These are phyloP conservation scores for Rosellinia necatrix DNA, from an alignment of 2,329 filamentous ascomycete genomes.

Conservation along the genomic window DNA sequence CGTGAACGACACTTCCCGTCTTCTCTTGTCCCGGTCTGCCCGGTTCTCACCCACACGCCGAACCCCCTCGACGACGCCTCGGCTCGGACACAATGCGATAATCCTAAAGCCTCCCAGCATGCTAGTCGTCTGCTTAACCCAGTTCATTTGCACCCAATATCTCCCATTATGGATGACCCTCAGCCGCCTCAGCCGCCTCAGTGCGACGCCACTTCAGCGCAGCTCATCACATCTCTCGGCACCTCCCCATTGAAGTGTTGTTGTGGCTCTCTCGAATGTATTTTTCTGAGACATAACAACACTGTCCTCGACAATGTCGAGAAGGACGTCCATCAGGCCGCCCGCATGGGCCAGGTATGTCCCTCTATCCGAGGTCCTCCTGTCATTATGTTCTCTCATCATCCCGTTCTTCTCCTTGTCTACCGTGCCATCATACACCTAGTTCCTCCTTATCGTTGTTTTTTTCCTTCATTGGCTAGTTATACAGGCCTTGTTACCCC, in stretches of 20 bases:
- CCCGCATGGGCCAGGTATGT: constrained; percentile 89
- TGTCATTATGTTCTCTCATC: too few relatives aligned
- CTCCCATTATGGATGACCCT: constrained; percentile 22
- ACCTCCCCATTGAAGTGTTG: constrained; percentile 68
- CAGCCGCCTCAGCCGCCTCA: constrained; percentile 11
- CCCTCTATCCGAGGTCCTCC: constrained; percentile 21
- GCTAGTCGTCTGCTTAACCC: constrained; percentile 11
- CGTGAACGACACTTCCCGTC: background rate
- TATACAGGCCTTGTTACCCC: background rate
- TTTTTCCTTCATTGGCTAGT: background rate
- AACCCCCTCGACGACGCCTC: background rate
- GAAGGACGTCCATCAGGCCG: constrained; percentile 84
- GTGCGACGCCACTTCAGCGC: constrained; percentile 15
- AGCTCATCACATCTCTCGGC: constrained; percentile 28
- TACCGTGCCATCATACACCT: background rate
- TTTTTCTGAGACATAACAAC: constrained; percentile 80
- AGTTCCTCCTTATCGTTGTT: background rate
- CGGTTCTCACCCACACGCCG: too few relatives aligned
- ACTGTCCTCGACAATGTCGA: constrained; percentile 79
- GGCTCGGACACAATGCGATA: constrained; percentile 9
- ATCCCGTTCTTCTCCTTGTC: background rate
- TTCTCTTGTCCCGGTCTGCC: background rate
- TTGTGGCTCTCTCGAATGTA: constrained; percentile 80
- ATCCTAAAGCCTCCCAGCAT: constrained; percentile 11
- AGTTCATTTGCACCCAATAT: constrained; percentile 5